Evolutionary conservation across 1,284 basidiomycete species (phyloP).

Genomic region (Waitea zeae): DNA sequence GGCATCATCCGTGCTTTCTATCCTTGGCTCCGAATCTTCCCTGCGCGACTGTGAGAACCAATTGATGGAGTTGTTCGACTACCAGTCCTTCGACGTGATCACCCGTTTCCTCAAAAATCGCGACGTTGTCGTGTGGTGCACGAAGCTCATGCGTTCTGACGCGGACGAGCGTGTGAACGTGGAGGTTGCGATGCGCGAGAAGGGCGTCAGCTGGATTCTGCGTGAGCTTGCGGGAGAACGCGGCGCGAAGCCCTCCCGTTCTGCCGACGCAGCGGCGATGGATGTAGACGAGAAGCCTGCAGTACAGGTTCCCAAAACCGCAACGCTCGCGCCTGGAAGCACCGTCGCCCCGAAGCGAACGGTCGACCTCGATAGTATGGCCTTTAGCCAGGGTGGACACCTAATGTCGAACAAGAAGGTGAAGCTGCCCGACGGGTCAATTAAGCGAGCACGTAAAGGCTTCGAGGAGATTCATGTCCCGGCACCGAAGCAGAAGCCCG

Average conservation of each 20-base stretch:
- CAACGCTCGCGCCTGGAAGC: conserved; percentile 79
- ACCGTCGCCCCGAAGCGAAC: conserved; percentile 74
- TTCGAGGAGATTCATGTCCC: conserved; percentile 99
- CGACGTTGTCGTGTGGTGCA: conserved; percentile 96
- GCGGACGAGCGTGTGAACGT: conserved; percentile 87
- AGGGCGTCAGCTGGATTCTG: conserved; percentile 91
- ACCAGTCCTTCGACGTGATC: conserved; percentile 83
- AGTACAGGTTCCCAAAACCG: conserved; percentile 59
- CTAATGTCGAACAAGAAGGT: conserved; percentile 98
- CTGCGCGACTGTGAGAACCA: conserved; percentile 93
- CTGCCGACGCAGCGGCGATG: conserved; percentile 47
- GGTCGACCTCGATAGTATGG: conserved; percentile 89
- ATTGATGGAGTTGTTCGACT: conserved; percentile 96
- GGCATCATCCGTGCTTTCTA: conserved; percentile 70
- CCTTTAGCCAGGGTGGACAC: conserved; percentile 90
- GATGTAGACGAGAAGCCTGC: conserved; percentile 51
- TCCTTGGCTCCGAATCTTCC: conserved; percentile 81
- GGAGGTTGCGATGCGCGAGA: conserved; percentile 97
- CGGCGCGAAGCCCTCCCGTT: conserved; percentile 34
- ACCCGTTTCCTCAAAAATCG: conserved; percentile 90
- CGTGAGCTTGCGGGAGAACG: conserved; percentile 74
- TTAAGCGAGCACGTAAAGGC: conserved; percentile 93
- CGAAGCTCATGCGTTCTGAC: conserved; percentile 81
- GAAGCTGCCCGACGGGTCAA: conserved; percentile 92
- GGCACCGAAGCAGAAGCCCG: conserved; percentile 70